Evolutionary conservation across 345 rosid species (phyloP), one percentile per base, ranked within the genome.

Genomic region (Eucalyptus marginata): DNA sequence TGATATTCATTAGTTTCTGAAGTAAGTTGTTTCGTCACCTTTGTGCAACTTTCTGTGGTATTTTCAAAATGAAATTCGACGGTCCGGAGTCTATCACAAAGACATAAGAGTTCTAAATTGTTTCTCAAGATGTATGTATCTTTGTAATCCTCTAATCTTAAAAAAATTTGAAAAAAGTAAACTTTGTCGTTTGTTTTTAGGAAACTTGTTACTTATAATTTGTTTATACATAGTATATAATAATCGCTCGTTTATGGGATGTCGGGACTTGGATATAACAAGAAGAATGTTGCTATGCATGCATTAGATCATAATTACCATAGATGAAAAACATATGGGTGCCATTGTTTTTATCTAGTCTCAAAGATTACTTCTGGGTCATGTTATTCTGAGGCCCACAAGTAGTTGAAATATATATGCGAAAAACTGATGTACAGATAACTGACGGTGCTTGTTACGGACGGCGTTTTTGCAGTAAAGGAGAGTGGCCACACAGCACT

Each of bases 401-500:
- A 47, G 27, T 40, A 76, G 29, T 20, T 40, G 43, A 40, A 40
- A 43, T 40, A 76, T 20, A 20, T 2, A 8, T 4, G 8, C 5
- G 15, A 76, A 40, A 76, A 76, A 22, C 13, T 12, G 47, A 76
- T 43, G 11, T 33, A 68, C 10, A n/a, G 62, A 20, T 47, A 47
- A 47, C 56, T 4, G 11, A 87, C 40, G 22, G 88, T 20, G 79
- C 40, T 68, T 22, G 80, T 44, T 49, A 24, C 84, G 47, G 25
- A 76, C 29, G 24, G 40, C 40, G 47, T 40, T 76, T 40, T 22
- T 89, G 88, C 89, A 88, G 93, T 58, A 89, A 80, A 90, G 94
- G 92, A 59, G 91, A 85, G 56, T 88, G 92, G 90, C 13, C 68
- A 27, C 89, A 88, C 13, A 66, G 85, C 40, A 88, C 84, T 29